phyloP scores from a whole-genome alignment of 208 protist species.

The Leishmania tarentolae region DNA sequence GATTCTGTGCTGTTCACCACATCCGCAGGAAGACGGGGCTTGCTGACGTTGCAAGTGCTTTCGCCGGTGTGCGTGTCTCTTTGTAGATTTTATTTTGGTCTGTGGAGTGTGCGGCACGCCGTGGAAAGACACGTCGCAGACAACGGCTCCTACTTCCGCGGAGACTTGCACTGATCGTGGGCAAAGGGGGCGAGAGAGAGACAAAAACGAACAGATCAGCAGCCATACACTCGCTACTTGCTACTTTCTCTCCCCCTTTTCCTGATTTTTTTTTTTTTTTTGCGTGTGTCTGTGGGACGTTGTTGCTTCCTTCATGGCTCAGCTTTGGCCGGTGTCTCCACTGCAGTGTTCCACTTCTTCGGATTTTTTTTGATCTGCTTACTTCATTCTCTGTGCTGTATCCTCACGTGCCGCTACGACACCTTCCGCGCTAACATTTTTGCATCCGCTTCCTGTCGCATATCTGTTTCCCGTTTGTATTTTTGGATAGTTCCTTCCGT shows the following conservation, averaged over 20 bases:
- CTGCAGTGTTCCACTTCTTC: background rate
- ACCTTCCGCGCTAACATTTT: background rate
- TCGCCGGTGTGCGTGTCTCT: background rate
- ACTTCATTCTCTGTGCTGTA: background rate
- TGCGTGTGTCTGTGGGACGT: background rate
- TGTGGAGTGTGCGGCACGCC: background rate
- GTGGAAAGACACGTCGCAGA: background rate
- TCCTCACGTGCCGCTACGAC: background rate
- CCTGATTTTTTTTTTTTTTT: background rate
- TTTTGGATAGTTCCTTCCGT: background rate
- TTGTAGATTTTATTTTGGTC: background rate
- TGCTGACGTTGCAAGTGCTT: background rate
- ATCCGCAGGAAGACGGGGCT: background rate
- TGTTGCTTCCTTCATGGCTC: background rate
- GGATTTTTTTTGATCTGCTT: background rate
- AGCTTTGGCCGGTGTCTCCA: background rate
- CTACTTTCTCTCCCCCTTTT: background rate
- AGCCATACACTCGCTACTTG: background rate
- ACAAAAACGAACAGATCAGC: background rate
- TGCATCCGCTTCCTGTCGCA: background rate
- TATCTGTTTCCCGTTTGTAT: background rate
- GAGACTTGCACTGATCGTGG: background rate
- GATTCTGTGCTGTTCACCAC: background rate
- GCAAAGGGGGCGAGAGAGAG: background rate
- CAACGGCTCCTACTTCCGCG: background rate